Base-by-base conservation (phyloP, 2,329 filamentous ascomycete genomes). In the Achaetomium macrosporum region DNA sequence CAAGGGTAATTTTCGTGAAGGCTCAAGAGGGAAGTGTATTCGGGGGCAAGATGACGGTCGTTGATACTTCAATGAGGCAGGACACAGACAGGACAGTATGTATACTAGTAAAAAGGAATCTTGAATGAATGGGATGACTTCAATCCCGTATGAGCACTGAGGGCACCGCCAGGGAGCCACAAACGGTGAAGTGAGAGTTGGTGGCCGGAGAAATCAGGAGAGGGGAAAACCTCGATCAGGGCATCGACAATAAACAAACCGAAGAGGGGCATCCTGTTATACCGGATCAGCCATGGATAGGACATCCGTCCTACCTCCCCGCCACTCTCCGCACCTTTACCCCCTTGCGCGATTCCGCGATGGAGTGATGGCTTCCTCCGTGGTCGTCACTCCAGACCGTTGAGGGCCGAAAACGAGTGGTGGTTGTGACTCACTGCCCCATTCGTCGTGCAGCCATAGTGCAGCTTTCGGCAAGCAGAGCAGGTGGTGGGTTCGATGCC, bases 381-480 rank as follows among this genome's bases (percentile, higher is more conserved):
- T 44, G 37, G 29, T 33, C 48, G 62, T 65, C 61, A 58, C 65
- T 48, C 60, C 47, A 57, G 41, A 55, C 42, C 56, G 51, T 54
- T 41, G 56, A 54, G 45, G 25, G 47, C 48, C 39, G 47, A 55
- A 52, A 64, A 60, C 53, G 64, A 68, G 53, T 67, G 66, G 66
- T 47, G 42, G 48, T 45, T 59, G 62, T 68, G 66, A 68, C 58
- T 68, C 65, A 67, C 54, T 43, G 42, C 50, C 41, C 53, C 44
- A 50, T 53, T 25, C 43, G 30, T 19, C 45, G 25, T 48, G 54
- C 56, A 58, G 47, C 46, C 39, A 48, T 49, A n/a, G 44, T 47
- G 53, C 55, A 57, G 49, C 36, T 53, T 42, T 49, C 47, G 33
- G 55, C 52, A 50, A 55, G 58, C 59, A 63, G 53, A 63, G 53